Base-by-base conservation (phyloP, 2,329 filamentous ascomycete species). In the Trichoderma afroharzianum region DNA sequence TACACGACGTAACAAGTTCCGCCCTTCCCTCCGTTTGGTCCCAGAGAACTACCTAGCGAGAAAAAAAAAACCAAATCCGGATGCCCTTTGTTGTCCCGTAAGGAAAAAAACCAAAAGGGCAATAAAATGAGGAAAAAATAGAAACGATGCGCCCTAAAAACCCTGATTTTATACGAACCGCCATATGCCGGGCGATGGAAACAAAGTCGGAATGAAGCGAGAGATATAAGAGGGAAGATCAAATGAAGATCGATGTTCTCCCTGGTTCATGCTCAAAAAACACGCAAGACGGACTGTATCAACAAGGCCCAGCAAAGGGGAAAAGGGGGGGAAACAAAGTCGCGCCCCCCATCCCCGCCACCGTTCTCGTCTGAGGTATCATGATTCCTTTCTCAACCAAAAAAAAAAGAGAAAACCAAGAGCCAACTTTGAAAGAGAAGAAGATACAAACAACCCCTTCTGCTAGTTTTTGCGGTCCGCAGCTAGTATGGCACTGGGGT, bases 391-490 rank as follows among this genome's bases (percentile, higher is more conserved):
- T 30, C 18, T 59, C 36, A 59, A 68, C 26, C 64, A 57, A 68
- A 58, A 30, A 57, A 68, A 58, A 30, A 59, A 59, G 32, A 59
- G 15, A 30, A 70, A 70, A 63, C 43, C 47, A 63, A 70, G 59
- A 58, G 47, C 47, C 59, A 66, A 57, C 61, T 73, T 47, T 55
- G 73, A 74, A 72, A 72, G 69, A 58, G 62, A 28, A 55, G 4
- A 21, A 70, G 61, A 47, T 28, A 47, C 39, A 7, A 63, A 43
- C 58, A 39, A 50, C 9, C 57, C 43, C 36, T 32, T 68, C 39
- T 14, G 26, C 39, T 32, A 11, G 12, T 59, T 58, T 32, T 57
- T 59, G 64, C 64, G n/a, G 26, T 47, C 55, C n/a, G n/a, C 59
- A 59, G 64, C 14, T 32, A 28, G 28, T 36, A 32, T 30, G 39